phyloP scores from a whole-genome alignment of 1,284 basidiomycete species.

The Malassezia arunalokei region DNA sequence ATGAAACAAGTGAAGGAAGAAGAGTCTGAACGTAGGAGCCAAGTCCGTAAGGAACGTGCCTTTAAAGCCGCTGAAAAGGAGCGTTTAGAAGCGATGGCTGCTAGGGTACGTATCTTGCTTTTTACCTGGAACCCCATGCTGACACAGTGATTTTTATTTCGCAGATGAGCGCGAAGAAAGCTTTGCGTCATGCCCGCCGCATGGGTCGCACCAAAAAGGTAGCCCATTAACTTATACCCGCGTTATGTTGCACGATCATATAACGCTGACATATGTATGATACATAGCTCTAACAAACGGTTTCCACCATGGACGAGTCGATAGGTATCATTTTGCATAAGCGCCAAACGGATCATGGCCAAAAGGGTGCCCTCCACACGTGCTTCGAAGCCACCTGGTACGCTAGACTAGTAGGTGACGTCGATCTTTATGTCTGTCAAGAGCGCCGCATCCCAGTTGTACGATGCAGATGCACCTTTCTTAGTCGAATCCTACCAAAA shows the following conservation, averaged over 20 bases:
- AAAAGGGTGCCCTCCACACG: too few relatives aligned
- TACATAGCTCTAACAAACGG: too few relatives aligned
- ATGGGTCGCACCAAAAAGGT: constrained; percentile 18
- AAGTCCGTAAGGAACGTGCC: constrained; percentile 9
- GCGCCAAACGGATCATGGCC: too few relatives aligned
- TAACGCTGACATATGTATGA: too few relatives aligned
- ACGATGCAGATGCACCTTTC: constrained; percentile 13
- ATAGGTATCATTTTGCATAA: too few relatives aligned
- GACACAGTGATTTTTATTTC: background rate
- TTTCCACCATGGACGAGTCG: too few relatives aligned
- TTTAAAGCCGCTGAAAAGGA: constrained; percentile 14
- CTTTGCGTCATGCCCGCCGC: constrained; percentile 12
- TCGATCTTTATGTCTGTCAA: background rate
- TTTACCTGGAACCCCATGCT: background rate
- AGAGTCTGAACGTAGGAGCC: constrained; percentile 5
- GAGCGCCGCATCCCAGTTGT: background rate
- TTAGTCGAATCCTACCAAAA: constrained; percentile 13
- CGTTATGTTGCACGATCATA: too few relatives aligned
- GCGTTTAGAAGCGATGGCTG: constrained; percentile 12
- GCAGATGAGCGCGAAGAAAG: constrained; percentile 16
- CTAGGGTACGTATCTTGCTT: constrained; percentile 1
- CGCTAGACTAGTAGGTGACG: background rate
- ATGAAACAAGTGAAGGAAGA: constrained; percentile 13
- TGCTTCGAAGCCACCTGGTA: too few relatives aligned
- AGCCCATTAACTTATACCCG: constrained; percentile 4